Conservation (phyloP, 768 basidiomycete genomes). For the Mycena epipterygia region DNA sequence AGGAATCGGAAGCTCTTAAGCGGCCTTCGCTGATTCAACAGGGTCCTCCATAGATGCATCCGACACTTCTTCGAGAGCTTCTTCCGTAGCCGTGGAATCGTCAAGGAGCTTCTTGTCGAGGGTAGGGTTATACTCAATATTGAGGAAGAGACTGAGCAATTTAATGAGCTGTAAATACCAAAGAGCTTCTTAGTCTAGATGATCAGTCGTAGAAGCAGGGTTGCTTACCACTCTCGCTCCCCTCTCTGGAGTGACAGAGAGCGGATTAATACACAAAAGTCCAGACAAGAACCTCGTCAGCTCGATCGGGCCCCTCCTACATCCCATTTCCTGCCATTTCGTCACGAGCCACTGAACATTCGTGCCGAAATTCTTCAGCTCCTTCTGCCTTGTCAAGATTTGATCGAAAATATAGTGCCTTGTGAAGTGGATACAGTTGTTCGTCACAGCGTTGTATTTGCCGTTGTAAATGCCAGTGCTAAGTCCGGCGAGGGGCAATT, state of each 20-base stretch:
- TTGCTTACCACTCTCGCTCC: constrained; percentile 30
- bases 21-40: not conserved
- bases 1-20: not conserved
- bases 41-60: not conserved
- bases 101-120: constrained; percentile 33
- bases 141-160: constrained; percentile 32
- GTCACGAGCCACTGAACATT: constrained; percentile 32
- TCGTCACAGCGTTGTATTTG: constrained; percentile 32
- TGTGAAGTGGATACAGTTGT: constrained; percentile 38
- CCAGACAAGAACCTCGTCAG: constrained; percentile 29
- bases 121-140: constrained; percentile 27
- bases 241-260: constrained; percentile 28
- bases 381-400: constrained; percentile 18
- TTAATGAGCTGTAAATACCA: constrained; percentile 27
- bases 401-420: constrained; percentile 34
- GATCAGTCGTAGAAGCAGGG: not conserved
- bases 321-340: constrained; percentile 33
- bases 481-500: constrained; percentile 15
- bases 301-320: constrained; percentile 24
- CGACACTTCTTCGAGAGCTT: constrained; percentile 18
- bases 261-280: constrained; percentile 31
- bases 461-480: constrained; percentile 27
- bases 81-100: constrained; percentile 18
- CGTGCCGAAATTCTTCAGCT: constrained; percentile 8
- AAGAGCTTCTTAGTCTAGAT: not conserved